phyloP scores from a whole-genome alignment of 495 filamentous ascomycete species.

The Aspergillus mulundensis region DNA sequence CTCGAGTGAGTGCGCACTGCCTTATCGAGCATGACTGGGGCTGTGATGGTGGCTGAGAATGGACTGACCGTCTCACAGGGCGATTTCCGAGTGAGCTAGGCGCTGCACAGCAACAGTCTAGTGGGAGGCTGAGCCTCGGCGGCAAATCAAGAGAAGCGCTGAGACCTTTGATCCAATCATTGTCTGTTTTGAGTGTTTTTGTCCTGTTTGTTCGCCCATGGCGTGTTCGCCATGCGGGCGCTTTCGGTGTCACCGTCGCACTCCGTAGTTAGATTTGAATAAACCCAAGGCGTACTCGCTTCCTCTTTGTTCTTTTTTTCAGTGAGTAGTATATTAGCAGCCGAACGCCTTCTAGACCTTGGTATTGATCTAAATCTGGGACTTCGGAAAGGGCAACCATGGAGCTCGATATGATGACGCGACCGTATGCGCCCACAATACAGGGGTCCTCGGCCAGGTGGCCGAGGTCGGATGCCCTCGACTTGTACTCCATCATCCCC shows the following conservation, averaged over 20 bases:
- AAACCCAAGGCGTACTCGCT: background rate
- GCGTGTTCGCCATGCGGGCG: background rate
- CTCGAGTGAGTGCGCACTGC: constrained; percentile 27
- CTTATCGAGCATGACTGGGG: constrained; percentile 4
- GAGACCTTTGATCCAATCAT: background rate
- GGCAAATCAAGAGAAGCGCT: background rate
- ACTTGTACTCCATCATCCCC: constrained; percentile 13
- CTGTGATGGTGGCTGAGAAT: constrained; percentile 14
- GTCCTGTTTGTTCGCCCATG: background rate
- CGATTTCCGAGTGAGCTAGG: background rate
- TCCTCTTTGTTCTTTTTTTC: background rate
- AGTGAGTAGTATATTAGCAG: background rate
- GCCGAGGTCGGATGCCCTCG: background rate
- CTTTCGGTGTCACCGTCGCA: background rate
- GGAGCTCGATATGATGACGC: constrained; percentile 6
- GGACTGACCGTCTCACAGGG: constrained; percentile 3
- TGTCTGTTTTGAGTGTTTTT: background rate
- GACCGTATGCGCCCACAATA: background rate
- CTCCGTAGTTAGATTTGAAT: background rate
- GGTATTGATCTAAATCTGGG: background rate
- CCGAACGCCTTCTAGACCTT: background rate
- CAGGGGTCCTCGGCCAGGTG: background rate
- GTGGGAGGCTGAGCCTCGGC: background rate
- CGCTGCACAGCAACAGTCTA: background rate
- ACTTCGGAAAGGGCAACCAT: background rate